Base-by-base conservation (phyloP, 129 eudicot species). In the Helianthus annuus region DNA sequence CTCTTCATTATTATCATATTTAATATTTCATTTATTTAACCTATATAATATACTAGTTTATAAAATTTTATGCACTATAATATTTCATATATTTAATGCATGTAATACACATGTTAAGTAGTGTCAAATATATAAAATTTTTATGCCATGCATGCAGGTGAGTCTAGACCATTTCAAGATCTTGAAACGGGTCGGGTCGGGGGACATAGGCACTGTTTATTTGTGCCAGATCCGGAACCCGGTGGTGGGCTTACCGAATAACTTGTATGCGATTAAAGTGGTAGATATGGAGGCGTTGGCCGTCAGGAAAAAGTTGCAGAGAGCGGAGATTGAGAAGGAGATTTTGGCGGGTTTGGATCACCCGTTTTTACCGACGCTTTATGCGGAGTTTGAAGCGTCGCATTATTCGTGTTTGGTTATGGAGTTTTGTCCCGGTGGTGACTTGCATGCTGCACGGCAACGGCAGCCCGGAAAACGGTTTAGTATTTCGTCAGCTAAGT, bases 401-500 rank as follows among this genome's bases (percentile, higher is more conserved):
- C 92, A 89, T 71, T 89, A 86, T 42, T 89, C 96, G 51, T 89
- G 96, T 34, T 76, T 89, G 76, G 85, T 89, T 24, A 89, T 89
- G 90, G 96, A 89, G 86, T 89, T 84, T 74, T 89, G 96, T 60
- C 89, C 96, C 51, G 96, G 93, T 40, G 96, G 96, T 0, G 96
- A 89, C 66, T 74, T 89, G 77, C 87, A 84, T 68, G 90, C 96
- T 2, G 83, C 88, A 9, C 75, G 90, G 45, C 90, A 77, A 52
- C 78, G 90, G 29, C 96, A 78, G 61, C 85, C 93, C 1, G 62
- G 76, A 0, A 84, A 82, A 56, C 76, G 87, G 22, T 89, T 89
- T 56, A 77, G 74, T 64, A 84, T 89, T 70, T 84, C 92, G 0
- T 81, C 96, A 6, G 78, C 92, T 42, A 89, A 82, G 96, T 89